Base-by-base conservation (phyloP, 2,329 filamentous ascomycete genomes). In the Neofusicoccum sp. region DNA sequence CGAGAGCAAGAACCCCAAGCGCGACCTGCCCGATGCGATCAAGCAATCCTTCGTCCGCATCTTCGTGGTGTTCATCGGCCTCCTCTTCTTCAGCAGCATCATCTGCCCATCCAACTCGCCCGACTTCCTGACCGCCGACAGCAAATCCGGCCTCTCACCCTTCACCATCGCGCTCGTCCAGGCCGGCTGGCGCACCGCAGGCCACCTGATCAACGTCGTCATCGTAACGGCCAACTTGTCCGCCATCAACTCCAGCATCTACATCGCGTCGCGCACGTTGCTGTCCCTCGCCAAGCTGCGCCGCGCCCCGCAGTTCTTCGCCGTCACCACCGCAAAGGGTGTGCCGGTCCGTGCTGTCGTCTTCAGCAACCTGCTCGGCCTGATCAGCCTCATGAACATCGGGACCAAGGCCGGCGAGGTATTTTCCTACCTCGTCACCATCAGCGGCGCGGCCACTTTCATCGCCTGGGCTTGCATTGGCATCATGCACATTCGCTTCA, bases 351-450 rank as follows among this genome's bases (percentile, higher is more conserved):
- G 84, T 74, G 74, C 89, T 75, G 68, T 93, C 47, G 70, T 90
- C 2, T 80, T 92, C 54, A 89, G 90, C 12, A 92, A 92, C 66
- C 77, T 87, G 1, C 88, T 90, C 62, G 90, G 89, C 8, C 82
- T 87, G 4, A 77, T 92, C n/a, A 85, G 86, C n/a, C 86, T 91
- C 83, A 89, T 91, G 85, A 91, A 91, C 68, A 76, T 89, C 37
- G 87, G 83, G 41, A 89, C 88, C 0, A 88, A 87, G 6, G 87
- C 88, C 0, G 82, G 84, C 47, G 81, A 84, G 65, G 88, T 87
- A 0, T 92, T 90, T 71, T 74, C 74, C 6, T 90, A 90, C 74
- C 89, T 92, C 64, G 85, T 91, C 69, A 90, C 89, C 69, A 78
- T 91, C 0, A 86, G 83, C 5, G 89, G 89, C 3, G 87, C 91